Base-by-base conservation (phyloP, 2,329 filamentous ascomycete species). In the Cytospora mali region DNA sequence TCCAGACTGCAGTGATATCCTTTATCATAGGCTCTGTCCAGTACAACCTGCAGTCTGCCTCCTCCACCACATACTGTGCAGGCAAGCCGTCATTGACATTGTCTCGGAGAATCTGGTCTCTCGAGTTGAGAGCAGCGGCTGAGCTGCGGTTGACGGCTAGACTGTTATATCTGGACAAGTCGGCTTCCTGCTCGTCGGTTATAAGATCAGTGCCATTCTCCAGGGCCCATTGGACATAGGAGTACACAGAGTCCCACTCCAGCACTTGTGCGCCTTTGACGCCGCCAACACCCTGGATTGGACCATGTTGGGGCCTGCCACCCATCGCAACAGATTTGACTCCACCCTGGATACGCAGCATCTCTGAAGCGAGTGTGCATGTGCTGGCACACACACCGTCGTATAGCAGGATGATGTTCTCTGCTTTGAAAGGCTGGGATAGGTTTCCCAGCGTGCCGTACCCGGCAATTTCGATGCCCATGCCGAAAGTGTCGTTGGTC, bases 331-430 rank as follows among this genome's bases (percentile, higher is more conserved):
- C 77, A 5, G 79, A 81, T 72, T 81, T 80, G n/a, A 86, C 81
- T 35, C 80, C 79, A 25, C 76, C 82, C 64, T 84, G 77, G 28
- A 78, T 72, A 27, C 79, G 79, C 68, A 87, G 74, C 67, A 86
- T 78, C 66, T 87, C 81, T 13, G 79, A 77, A 65, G 85, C 84
- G 4, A 85, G 75, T 4, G 82, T 80, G 73, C 85, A 88, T 3
- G 84, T 83, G 0, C 83, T 86, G 25, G 81, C 81, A 70, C 85
- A 88, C 67, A 81, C 79, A 35, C 84, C 84, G 68, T 87, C 85
- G 57, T 82, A 80, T n/a, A 87, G 75, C 21, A 88, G 72, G 48
- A 87, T 76, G 51, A 88, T 81, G 69, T 88, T 80, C 62, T 87
- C 81, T 2, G 84, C 75, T 1, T 75, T 77, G 70, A 88, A 88